Base-by-base conservation (phyloP, 2,329 filamentous ascomycete species). In the Aspergillus sp. region DNA sequence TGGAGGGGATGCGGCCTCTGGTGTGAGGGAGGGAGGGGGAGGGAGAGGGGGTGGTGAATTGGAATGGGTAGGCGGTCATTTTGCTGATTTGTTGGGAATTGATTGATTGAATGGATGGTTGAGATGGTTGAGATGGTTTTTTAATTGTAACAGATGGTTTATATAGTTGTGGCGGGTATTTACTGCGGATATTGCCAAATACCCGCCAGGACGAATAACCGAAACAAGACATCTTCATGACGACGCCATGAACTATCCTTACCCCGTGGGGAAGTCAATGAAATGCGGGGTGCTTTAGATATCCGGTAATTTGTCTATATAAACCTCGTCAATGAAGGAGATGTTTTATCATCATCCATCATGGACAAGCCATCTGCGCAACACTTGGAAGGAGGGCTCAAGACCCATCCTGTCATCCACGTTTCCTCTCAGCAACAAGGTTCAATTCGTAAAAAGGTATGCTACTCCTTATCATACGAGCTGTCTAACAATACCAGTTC, bases 1-100 rank as follows among this genome's bases (percentile, higher is more conserved):
- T 29, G 1, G 68, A 69, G 4, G 68, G 68, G 11, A 63, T 62
- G 2, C 50, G 43, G 11, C 69, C 69, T 1, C 68, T 62, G n/a
- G 60, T 58, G 49, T 68, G 7, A 3, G n/a, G 33, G n/a, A 11
- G n/a, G 33, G 33, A 12, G 33, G 19, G n/a, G 5, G 33, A 13
- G 7, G 19, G 33, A 13, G 33, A 34, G 11, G 37, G 26, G 7
- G 37, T 30, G n/a, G 9, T 39, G 39, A 54, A 54, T 9, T 47
- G 41, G 45, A 54, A 53, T 1, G 52, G 52, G 33, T 51, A 53
- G 12, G 52, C 44, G 26, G 49, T 39, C 30, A 32, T 32, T 32
- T n/a, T 32, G 11, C 39, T 42, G 39, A 35, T 52, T 11, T 31
- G 40, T 33, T 12, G 19, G 2, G 8, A 12, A 7, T 26, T 29